Conservation (phyloP, 345 rosid genomes). For the Linum trigynum region DNA sequence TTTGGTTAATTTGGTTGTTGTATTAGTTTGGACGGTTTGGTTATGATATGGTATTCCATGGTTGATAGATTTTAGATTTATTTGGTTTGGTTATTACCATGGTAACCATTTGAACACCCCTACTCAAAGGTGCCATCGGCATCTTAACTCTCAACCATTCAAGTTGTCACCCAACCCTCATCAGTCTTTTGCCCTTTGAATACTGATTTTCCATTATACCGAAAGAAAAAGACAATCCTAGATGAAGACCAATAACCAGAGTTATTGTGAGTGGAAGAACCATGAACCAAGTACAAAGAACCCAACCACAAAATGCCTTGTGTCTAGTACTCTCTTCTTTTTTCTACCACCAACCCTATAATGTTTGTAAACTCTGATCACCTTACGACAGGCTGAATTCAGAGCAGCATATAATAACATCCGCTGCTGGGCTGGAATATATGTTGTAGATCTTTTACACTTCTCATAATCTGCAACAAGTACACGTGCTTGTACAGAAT, state of each 20-base stretch:
- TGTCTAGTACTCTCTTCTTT: too few species aligned
- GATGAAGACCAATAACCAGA: too few species aligned
- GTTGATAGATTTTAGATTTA: too few species aligned
- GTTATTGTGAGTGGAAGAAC: too few species aligned
- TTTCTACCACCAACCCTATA: neutral
- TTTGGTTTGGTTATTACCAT: too few species aligned
- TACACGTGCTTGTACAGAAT: neutral
- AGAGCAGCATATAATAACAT: neutral
- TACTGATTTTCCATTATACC: neutral
- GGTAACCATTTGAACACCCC: too few species aligned
- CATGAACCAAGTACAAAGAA: neutral
- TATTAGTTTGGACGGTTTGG: too few species aligned
- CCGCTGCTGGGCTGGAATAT: neutral
- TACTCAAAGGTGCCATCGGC: neutral
- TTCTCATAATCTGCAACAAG: neutral
- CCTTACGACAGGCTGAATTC: neutral
- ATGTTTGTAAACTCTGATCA: neutral
- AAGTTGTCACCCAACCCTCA: conserved; percentile 7
- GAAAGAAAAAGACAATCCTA: too few species aligned
- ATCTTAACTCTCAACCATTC: conserved; percentile 12
- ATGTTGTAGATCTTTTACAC: neutral
- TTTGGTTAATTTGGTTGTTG: too few species aligned
- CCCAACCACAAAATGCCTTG: neutral
- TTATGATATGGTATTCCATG: too few species aligned
- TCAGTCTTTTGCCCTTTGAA: neutral